Percentiles rank a stretch among this genome's conserved stretches.
Evolutionary conservation across 768 basidiomycete species (phyloP).

Genomic region (Amanita pallidorosea): DNA sequence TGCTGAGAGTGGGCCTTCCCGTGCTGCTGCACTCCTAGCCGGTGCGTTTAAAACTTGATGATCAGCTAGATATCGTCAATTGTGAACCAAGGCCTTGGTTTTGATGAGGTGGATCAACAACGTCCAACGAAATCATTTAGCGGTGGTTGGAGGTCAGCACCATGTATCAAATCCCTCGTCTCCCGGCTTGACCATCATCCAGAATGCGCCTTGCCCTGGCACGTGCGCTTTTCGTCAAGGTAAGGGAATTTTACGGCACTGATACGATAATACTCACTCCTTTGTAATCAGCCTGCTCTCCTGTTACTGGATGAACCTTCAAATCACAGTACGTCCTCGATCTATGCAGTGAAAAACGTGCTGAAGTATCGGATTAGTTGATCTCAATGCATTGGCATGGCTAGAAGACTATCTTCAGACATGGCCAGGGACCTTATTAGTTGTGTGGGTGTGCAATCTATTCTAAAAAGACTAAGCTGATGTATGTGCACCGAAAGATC

Average conservation of each 20-base stretch:
- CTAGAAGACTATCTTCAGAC: conserved; percentile 95
- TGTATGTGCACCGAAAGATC: conserved; percentile 37
- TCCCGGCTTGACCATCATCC: neutral
- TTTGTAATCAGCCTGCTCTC: conserved; percentile 19
- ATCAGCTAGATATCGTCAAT: neutral
- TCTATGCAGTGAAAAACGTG: neutral
- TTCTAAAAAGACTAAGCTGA: conserved; percentile 1
- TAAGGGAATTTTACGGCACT: conserved; percentile 11
- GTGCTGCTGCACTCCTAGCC: conserved; percentile 82
- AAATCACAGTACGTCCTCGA: conserved; percentile 68
- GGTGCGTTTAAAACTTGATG: conserved; percentile 31
- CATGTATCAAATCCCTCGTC: neutral
- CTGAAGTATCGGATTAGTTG: conserved; percentile 36
- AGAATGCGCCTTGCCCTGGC: conserved; percentile 97
- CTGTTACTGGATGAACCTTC: conserved; percentile 90
- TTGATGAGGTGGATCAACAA: conserved; percentile 79
- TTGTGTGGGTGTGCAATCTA: conserved; percentile 51
- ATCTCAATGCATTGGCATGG: conserved; percentile 96
- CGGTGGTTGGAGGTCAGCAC: conserved; percentile 82
- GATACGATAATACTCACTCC: neutral
- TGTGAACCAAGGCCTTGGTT: conserved; percentile 63
- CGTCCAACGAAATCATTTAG: conserved; percentile 80
- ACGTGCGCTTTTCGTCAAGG: conserved; percentile 93
- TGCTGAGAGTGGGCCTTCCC: conserved; percentile 91
- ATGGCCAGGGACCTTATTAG: conserved; percentile 85